These are phyloP conservation scores for Blastobotrys robertii DNA, from an alignment of 805 yeast species.

Conservation along the genomic window DNA sequence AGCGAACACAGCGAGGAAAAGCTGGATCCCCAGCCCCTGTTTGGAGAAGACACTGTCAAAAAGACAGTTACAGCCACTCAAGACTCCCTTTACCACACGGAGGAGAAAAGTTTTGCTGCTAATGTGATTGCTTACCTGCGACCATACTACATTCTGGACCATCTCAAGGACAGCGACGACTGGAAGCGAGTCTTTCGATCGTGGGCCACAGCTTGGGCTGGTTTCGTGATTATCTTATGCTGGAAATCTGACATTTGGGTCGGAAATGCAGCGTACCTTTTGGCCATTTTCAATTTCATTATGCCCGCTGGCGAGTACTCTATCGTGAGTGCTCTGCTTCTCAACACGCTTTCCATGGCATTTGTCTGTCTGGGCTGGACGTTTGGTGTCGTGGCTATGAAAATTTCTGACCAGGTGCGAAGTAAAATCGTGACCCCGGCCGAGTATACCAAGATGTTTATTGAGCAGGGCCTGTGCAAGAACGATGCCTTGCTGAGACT, in stretches of 20 bases:
- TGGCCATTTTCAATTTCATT: conserved; percentile 18
- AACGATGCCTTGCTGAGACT: conserved; percentile 15
- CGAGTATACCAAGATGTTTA: conserved; percentile 7
- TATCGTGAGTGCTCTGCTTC: conserved; percentile 6
- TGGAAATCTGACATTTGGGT: too few relatives aligned
- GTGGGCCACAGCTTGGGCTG: conserved; percentile 21
- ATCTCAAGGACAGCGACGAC: conserved; percentile 17
- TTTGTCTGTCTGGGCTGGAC: conserved; percentile 14
- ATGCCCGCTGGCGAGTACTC: conserved; percentile 20
- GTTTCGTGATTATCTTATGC: conserved; percentile 16
- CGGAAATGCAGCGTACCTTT: conserved; percentile 20
- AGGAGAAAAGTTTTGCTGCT: too few relatives aligned
- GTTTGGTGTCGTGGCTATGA: conserved; percentile 15
- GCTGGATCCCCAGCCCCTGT: too few relatives aligned
- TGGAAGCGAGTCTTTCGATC: conserved; percentile 14
- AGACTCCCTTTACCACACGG: too few relatives aligned
- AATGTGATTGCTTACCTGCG: conserved; percentile 1
- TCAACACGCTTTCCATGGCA: conserved; percentile 9
- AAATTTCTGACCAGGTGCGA: conserved; percentile 18
- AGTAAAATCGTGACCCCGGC: conserved; percentile 14
- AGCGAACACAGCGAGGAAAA: too few relatives aligned
- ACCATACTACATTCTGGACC: conserved; percentile 13
- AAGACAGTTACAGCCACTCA: too few relatives aligned
- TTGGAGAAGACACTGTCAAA: too few relatives aligned
- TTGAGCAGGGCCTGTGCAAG: conserved; percentile 17